A percentile compares a stretch with the other conserved stretches of the same genome.
phyloP scores from a whole-genome alignment of 768 basidiomycete species.

The Trametes cinnabarina region DNA sequence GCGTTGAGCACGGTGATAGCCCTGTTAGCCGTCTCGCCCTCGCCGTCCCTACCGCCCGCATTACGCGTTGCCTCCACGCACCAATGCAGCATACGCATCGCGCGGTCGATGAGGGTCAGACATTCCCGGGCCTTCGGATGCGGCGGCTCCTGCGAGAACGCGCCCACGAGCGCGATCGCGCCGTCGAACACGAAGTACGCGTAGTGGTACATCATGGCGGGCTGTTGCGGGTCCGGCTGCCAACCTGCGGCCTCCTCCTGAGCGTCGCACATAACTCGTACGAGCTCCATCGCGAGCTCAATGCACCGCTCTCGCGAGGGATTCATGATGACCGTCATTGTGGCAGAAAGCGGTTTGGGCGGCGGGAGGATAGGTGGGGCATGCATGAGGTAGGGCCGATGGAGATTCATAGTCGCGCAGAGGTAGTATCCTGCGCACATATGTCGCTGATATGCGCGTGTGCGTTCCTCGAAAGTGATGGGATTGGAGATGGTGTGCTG shows the following conservation, averaged over 20 bases:
- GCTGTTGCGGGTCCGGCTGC: conserved; percentile 21
- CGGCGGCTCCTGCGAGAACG: conserved; percentile 40
- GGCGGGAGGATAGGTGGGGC: conserved; percentile 21
- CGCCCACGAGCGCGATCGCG: conserved; percentile 44
- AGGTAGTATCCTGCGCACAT: conserved; percentile 48
- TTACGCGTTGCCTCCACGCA: conserved; percentile 18
- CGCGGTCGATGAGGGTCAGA: conserved; percentile 38
- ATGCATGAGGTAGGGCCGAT: conserved; percentile 42
- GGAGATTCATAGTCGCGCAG: conserved; percentile 43
- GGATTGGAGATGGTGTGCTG: conserved; percentile 13
- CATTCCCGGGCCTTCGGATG: conserved; percentile 34
- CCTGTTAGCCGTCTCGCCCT: conserved; percentile 38
- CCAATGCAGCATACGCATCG: conserved; percentile 35
- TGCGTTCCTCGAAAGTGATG: conserved; percentile 30
- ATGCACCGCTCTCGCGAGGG: conserved; percentile 38
- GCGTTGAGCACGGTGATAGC: conserved; percentile 39
- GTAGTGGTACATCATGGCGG: conserved; percentile 18
- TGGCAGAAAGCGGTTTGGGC: conserved; percentile 19
- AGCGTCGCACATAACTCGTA: conserved; percentile 42
- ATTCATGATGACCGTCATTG: conserved; percentile 31
- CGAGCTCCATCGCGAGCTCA: conserved; percentile 40
- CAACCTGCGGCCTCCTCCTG: conserved; percentile 26
- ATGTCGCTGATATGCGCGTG: conserved; percentile 42
- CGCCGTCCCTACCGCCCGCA: conserved; percentile 31
- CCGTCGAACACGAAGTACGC: conserved; percentile 42